Conservation (phyloP, 345 rosid genomes). For the Pistacia atlantica region DNA sequence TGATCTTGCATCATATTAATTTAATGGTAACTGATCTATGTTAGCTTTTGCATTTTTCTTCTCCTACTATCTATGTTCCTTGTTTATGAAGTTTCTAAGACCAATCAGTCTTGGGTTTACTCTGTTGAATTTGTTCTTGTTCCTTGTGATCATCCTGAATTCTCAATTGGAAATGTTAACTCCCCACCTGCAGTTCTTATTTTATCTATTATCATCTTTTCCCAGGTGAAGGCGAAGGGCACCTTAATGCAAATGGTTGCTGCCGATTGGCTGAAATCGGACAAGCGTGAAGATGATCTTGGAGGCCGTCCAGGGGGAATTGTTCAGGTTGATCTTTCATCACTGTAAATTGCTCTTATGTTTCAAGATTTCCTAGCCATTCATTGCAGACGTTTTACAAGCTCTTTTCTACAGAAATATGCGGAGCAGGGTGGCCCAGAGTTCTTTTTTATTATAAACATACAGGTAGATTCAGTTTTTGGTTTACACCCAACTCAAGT, state of each 20-base stretch:
- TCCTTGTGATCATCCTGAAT: not conserved
- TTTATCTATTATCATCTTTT: slow-evolving; percentile 11
- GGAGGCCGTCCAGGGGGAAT: slow-evolving; percentile 87
- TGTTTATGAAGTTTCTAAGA: not conserved
- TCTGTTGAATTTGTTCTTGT: slow-evolving; percentile 8
- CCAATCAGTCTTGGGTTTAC: not conserved
- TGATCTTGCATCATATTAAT: not conserved
- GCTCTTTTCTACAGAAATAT: slow-evolving; percentile 66
- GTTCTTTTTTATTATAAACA: slow-evolving; percentile 86
- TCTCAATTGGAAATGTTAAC: not conserved
- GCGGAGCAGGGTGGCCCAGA: slow-evolving; percentile 88
- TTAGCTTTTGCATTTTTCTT: not conserved
- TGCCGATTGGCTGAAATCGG: slow-evolving; percentile 92
- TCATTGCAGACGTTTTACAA: slow-evolving; percentile 16
- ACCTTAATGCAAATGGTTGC: slow-evolving; percentile 94
- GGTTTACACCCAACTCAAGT: slow-evolving; percentile 9
- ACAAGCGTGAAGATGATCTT: slow-evolving; percentile 90
- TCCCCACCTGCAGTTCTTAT: slow-evolving; percentile 4
- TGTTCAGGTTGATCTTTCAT: slow-evolving; percentile 65
- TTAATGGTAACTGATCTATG: slow-evolving; percentile 3
- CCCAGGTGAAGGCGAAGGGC: slow-evolving; percentile 83
- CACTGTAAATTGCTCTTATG: slow-evolving; percentile 9
- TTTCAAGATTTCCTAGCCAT: slow-evolving; percentile 13
- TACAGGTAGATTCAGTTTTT: slow-evolving; percentile 56
- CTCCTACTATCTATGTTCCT: not conserved